Conservation (phyloP, 257 asterid genomes). For the Apocynum venetum region DNA sequence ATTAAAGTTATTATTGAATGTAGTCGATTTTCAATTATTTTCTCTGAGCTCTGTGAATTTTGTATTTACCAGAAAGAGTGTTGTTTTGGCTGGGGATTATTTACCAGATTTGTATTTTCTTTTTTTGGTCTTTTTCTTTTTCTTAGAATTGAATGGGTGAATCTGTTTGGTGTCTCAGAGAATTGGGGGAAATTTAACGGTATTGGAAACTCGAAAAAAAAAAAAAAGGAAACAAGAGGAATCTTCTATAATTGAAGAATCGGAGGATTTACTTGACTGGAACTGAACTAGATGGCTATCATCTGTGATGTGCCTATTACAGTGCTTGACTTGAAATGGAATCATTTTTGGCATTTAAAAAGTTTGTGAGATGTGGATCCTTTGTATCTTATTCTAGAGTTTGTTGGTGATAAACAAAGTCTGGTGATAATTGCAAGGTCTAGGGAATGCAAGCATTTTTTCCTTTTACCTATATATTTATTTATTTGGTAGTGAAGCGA, state of each 20-base stretch:
- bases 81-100: not conserved
- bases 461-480: not conserved
- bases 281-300: not conserved
- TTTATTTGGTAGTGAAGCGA: not conserved
- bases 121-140: not conserved
- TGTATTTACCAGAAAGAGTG: not conserved
- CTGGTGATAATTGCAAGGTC: not conserved
- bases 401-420: not conserved
- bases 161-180: not conserved
- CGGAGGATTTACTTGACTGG: not conserved
- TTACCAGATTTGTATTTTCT: not conserved
- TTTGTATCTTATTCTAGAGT: not conserved
- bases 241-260: not conserved
- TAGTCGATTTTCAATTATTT: not conserved
- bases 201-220: not conserved
- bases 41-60: not conserved
- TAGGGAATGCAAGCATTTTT: not conserved
- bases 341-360: not conserved
- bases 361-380: not conserved
- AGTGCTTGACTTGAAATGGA: not conserved
- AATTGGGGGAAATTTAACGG: not conserved
- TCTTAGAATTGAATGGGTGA: not conserved
- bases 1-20: not conserved
- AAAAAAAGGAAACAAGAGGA: not conserved
- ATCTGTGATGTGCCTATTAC: not conserved